A percentile compares a stretch with the other conserved stretches of the same genome.
phyloP scores from a whole-genome alignment of 192 early-diverging fungal species.

The Fimicolochytrium jonesii region DNA sequence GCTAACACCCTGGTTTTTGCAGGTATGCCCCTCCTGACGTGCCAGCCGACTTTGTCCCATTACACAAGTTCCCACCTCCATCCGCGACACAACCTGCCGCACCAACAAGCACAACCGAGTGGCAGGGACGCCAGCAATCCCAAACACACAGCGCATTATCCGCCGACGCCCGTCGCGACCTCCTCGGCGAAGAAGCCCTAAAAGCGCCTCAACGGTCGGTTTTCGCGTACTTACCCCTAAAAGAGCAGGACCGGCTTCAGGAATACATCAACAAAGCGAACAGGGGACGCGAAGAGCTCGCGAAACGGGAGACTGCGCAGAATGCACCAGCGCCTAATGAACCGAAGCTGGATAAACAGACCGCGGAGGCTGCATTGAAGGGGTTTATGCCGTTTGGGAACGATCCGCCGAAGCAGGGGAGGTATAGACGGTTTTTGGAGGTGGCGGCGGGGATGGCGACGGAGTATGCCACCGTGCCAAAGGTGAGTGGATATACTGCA shows the following conservation, averaged over 20 bases:
- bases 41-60: constrained; percentile 34
- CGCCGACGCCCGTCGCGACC: constrained; percentile 53
- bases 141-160: constrained; percentile 28
- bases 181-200: constrained; percentile 69
- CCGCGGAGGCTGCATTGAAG: constrained; percentile 63
- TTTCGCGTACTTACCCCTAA: constrained; percentile 62
- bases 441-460: constrained; percentile 50
- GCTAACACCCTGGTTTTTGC: not conserved
- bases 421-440: constrained; percentile 70
- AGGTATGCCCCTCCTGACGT: constrained; percentile 35
- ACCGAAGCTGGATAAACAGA: constrained; percentile 54
- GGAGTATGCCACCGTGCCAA: constrained; percentile 8
- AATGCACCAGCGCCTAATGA: not conserved
- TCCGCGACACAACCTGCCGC: not conserved
- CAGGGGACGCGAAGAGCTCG: not conserved
- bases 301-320: not conserved
- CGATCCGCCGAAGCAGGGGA: constrained; percentile 62
- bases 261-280: constrained; percentile 41
- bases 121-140: too few species aligned
- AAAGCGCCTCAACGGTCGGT: constrained; percentile 63
- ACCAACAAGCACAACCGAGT: not conserved
- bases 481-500: not conserved
- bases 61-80: constrained; percentile 3
- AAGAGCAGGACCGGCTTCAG: constrained; percentile 63
- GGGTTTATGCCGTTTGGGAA: constrained; percentile 79